Evolutionary conservation across 2,329 filamentous ascomycete genomes (phyloP).

Genomic region (Xylariomycetidae sp.): DNA sequence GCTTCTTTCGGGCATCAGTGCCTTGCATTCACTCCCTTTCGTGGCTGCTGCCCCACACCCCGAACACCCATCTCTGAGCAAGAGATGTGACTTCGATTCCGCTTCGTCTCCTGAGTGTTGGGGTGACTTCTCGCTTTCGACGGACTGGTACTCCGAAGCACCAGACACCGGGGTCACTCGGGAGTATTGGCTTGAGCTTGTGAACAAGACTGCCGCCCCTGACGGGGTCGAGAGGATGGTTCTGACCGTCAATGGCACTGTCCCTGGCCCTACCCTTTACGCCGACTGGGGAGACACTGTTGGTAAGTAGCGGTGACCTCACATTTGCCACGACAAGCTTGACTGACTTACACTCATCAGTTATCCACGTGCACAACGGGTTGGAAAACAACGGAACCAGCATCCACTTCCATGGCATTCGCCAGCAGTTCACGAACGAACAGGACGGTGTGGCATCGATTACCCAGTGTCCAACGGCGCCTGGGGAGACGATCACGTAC

Average conservation of each 20-base stretch:
- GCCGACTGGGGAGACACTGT: conserved; percentile 40
- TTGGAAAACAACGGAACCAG: conserved; percentile 49
- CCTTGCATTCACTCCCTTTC: conserved; percentile 11
- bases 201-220: conserved; percentile 33
- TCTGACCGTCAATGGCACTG: conserved; percentile 48
- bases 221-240: conserved; percentile 38
- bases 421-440: conserved; percentile 45
- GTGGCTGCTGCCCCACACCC: conserved; percentile 14
- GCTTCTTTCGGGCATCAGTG: conserved; percentile 13
- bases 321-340: background rate
- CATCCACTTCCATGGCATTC: conserved; percentile 58
- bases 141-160: conserved; percentile 35
- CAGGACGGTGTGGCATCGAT: conserved; percentile 49
- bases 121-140: conserved; percentile 43
- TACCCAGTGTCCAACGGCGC: conserved; percentile 45
- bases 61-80: conserved; percentile 7
- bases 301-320: conserved; percentile 5
- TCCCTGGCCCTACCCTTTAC: conserved; percentile 53
- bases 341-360: conserved; percentile 26
- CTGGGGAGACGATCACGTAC: conserved; percentile 48
- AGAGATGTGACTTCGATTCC: conserved; percentile 20
- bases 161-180: conserved; percentile 43
- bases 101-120: conserved; percentile 30
- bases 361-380: conserved; percentile 48
- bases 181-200: conserved; percentile 41